These are phyloP conservation scores for Chloris gayana DNA, from an alignment of 176 grass and related monocot species.

Conservation along the genomic window DNA sequence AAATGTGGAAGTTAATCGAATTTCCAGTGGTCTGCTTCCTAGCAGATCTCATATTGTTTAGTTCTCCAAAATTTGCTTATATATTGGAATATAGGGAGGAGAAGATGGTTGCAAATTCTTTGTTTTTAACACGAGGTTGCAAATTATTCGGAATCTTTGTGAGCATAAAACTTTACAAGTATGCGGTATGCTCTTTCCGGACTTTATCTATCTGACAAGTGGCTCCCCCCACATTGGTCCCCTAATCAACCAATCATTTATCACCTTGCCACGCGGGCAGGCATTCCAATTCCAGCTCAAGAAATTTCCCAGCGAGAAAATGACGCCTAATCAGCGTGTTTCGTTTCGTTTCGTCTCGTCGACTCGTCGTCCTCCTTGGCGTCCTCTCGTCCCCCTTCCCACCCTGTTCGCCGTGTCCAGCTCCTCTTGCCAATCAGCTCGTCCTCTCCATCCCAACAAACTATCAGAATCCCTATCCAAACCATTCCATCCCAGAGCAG, in stretches of 20 bases:
- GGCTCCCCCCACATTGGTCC: not conserved
- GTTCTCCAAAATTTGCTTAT: too few relatives aligned
- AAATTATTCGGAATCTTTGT: not conserved
- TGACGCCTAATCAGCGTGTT: conserved; percentile 28
- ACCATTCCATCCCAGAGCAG: not conserved
- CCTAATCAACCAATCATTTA: not conserved
- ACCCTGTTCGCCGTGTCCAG: not conserved
- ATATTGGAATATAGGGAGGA: too few relatives aligned
- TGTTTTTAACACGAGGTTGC: too few relatives aligned
- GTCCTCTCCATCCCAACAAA: conserved; percentile 1
- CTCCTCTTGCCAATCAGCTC: conserved; percentile 17
- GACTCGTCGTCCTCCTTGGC: conserved; percentile 21
- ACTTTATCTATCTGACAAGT: not conserved
- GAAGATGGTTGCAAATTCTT: not conserved
- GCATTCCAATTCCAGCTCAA: not conserved
- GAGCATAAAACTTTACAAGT: not conserved
- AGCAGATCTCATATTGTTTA: too few relatives aligned
- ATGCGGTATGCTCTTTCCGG: not conserved
- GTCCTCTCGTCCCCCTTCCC: not conserved
- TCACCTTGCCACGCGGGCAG: not conserved
- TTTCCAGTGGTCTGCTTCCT: too few relatives aligned
- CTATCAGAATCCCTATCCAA: conserved; percentile 6
- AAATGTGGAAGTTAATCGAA: too few relatives aligned
- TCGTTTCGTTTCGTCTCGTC: not conserved
- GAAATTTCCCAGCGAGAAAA: conserved; percentile 16